Percentiles rank a stretch among this genome's conserved stretches.
These are phyloP conservation scores for Botryotinia globosa DNA, from an alignment of 2,329 filamentous ascomycete genomes.

Conservation along the genomic window DNA sequence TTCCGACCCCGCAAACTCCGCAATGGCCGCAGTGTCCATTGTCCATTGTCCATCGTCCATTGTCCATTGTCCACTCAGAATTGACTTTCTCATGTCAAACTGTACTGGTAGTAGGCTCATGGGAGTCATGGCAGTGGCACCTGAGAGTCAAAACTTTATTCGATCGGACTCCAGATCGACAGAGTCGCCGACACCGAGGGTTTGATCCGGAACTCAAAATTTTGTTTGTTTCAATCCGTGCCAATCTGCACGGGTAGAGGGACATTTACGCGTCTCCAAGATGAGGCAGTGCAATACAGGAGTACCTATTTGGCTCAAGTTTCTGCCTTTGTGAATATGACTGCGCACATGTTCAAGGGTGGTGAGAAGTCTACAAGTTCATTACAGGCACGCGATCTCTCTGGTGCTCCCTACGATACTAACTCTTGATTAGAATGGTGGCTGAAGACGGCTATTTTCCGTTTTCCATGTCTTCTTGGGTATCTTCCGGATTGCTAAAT, in stretches of 20 bases:
- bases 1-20: slow-evolving; percentile 1
- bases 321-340: not conserved
- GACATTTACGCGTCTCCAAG: not conserved
- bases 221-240: not conserved
- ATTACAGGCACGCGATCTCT: not conserved
- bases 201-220: not conserved
- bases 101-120: not conserved
- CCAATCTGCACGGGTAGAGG: not conserved
- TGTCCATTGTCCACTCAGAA: not conserved
- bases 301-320: not conserved
- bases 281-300: not conserved
- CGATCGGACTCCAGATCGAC: not conserved
- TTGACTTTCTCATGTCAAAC: not conserved
- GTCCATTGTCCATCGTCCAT: not conserved
- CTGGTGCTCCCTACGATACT: not conserved
- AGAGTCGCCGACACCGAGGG: not conserved
- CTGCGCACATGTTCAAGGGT: not conserved
- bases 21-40: not conserved
- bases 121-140: too few relatives aligned
- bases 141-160: not conserved
- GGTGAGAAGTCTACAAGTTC: not conserved
- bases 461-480: not conserved
- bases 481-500: not conserved
- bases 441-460: not conserved
- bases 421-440: not conserved